phyloP scores from a whole-genome alignment of 1,284 basidiomycete species.

The Ganoderma resinaceum region DNA sequence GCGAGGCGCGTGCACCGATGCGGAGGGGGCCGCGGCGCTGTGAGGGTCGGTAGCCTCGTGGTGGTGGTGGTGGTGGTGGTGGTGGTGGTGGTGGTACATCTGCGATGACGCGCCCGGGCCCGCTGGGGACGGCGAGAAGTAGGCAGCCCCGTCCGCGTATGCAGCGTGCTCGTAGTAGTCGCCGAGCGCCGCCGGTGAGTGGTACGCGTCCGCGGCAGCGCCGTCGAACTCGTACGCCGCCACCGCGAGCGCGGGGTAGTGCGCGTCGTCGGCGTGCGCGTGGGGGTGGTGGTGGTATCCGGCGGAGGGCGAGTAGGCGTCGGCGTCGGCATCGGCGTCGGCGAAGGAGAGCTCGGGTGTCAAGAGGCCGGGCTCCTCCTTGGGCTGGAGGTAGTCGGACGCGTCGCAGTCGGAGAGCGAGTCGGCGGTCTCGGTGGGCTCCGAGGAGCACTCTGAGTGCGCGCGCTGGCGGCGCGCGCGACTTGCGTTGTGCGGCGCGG shows the following conservation, averaged over 20 bases:
- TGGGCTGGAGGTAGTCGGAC: constrained; percentile 24
- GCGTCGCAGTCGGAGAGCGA: constrained; percentile 17
- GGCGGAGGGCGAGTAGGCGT: neutral
- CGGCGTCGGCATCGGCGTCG: constrained; percentile 14
- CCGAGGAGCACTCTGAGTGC: constrained; percentile 21
- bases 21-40: neutral
- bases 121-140: neutral
- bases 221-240: constrained; percentile 13
- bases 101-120: constrained; percentile 7
- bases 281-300: constrained; percentile 9
- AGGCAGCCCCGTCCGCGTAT: constrained; percentile 7
- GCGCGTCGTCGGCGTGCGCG: constrained; percentile 19
- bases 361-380: constrained; percentile 29
- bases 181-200: neutral
- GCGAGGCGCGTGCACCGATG: constrained; percentile 30
- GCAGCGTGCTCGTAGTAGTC: constrained; percentile 16
- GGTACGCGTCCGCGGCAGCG: constrained; percentile 9
- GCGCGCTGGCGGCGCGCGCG: constrained; percentile 24
- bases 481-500: constrained; percentile 8
- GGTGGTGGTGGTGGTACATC: too few relatives aligned
- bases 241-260: constrained; percentile 11
- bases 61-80: too few relatives aligned
- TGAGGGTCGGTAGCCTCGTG: constrained; percentile 17
- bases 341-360: constrained; percentile 27
- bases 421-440: constrained; percentile 17